Conservation (phyloP, 768 basidiomycete species). For the Tylopilus cervinicoccineus region DNA sequence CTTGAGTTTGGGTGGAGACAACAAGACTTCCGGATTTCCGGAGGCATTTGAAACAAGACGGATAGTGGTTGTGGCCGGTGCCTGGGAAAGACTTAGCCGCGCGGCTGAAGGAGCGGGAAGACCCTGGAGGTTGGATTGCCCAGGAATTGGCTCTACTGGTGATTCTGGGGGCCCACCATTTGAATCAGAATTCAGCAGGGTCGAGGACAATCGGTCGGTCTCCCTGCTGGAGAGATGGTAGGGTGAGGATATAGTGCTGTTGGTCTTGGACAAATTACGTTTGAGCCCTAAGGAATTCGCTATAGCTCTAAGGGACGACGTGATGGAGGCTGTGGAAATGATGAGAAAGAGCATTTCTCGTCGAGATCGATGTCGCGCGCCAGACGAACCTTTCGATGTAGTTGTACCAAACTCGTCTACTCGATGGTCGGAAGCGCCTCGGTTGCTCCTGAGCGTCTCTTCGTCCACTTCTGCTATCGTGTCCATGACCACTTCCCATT, state of each 20-base stretch:
- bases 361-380: background rate
- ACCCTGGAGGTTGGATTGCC: slow-evolving; percentile 54
- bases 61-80: slow-evolving; percentile 44
- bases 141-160: slow-evolving; percentile 50
- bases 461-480: slow-evolving; percentile 69
- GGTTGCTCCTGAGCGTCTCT: slow-evolving; percentile 34
- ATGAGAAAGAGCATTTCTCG: background rate
- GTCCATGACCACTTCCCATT: slow-evolving; percentile 88
- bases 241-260: slow-evolving; percentile 26
- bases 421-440: slow-evolving; percentile 36
- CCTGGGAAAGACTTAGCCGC: slow-evolving; percentile 55
- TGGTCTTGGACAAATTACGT: slow-evolving; percentile 32
- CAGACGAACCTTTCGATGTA: slow-evolving; percentile 54
- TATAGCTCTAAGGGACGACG: slow-evolving; percentile 71
- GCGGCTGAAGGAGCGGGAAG: slow-evolving; percentile 57
- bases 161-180: slow-evolving; percentile 16
- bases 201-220: slow-evolving; percentile 20
- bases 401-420: slow-evolving; percentile 73
- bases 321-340: slow-evolving; percentile 46
- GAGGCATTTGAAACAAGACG: slow-evolving; percentile 38
- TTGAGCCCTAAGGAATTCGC: slow-evolving; percentile 76
- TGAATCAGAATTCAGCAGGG: slow-evolving; percentile 27
- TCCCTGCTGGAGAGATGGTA: slow-evolving; percentile 25
- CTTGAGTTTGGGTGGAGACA: slow-evolving; percentile 58
- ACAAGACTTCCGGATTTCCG: slow-evolving; percentile 18